Percentiles rank a stretch among this genome's conserved stretches.
Conservation (phyloP, 192 early-diverging fungal genomes). For the Phlyctochytrium arcticum region DNA sequence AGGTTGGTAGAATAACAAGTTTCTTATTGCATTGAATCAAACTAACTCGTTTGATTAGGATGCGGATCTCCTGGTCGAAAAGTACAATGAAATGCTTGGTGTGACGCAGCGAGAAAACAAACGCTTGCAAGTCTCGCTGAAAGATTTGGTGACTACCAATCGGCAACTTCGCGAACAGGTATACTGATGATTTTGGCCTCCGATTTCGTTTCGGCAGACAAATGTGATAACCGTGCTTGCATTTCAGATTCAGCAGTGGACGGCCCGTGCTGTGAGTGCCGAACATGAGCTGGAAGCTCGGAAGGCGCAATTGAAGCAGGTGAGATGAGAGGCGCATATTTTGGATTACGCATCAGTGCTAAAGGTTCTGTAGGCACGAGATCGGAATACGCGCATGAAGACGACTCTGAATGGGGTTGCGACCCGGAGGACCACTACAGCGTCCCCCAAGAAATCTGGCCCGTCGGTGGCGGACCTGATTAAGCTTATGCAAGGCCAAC, state of each 20-base stretch:
- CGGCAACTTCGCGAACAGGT: neutral
- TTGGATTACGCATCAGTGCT: neutral
- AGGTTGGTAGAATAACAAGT: neutral
- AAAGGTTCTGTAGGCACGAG: neutral
- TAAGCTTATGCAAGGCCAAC: neutral
- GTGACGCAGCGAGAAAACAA: neutral
- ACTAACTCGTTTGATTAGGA: neutral
- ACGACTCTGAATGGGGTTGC: neutral
- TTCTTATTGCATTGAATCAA: neutral
- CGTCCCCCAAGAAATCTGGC: neutral
- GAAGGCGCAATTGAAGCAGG: neutral
- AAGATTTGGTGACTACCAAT: neutral
- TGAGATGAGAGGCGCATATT: neutral
- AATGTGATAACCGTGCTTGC: neutral
- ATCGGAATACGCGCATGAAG: constrained; percentile 1
- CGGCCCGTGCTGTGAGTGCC: neutral
- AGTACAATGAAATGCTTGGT: neutral
- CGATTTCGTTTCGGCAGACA: neutral
- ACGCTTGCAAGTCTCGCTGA: neutral
- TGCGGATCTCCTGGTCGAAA: neutral
- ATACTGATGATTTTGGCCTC: neutral
- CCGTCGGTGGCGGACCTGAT: neutral
- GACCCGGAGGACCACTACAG: neutral
- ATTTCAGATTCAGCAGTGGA: neutral
- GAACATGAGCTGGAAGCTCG: neutral